Base-by-base conservation (phyloP, 2,329 filamentous ascomycete genomes). In the Neoscytalidium dimidiatum region DNA sequence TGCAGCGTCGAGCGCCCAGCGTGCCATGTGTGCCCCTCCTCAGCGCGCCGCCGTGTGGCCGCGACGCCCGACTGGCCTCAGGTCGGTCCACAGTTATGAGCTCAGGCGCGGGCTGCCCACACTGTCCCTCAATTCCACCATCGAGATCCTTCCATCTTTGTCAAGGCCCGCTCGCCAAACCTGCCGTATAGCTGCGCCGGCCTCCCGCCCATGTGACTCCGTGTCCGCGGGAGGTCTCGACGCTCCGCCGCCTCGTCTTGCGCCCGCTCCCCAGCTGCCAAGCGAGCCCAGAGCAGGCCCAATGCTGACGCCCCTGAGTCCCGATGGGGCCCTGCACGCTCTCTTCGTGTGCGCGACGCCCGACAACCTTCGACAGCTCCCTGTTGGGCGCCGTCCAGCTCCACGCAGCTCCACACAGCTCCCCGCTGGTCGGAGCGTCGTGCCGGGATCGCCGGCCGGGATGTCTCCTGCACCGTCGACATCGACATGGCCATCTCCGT, bases 111-210 rank as follows among this genome's bases (percentile, higher is more conserved):
- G 17, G 21, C 61, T 52, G 35, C 61, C 61, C 51, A n/a, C n/a
- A n/a, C 62, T 41, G 58, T 41, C 52, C 21, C 19, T 21, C 21
- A 19, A 56, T 21, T 38, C 51, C 31, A 17, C 44, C 58, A 17
- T 44, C 53, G 53, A 44, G 35, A 58, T 58, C 53, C 26, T 58
- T 58, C 41, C 57, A 19, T 21, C 56, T 51, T 49, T 28, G 58
- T 33, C 44, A 26, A 11, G 29, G 21, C 31, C 62, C 41, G 49
- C 62, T 64, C 62, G 62, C 51, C 62, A 56, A 64, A 64, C 62
- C 62, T 64, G 49, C 62, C 57, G 33, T 19, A 5, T n/a, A 17
- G 46, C 19, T 35, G 23, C 53, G 21, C 53, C 35, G 21, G 31
- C 35, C 35, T 3, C 53, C 35, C 44, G 46, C 60, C 58, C 43